phyloP scores from a whole-genome alignment of 345 rosid genomes.

The Sonneratia caseolaris region DNA sequence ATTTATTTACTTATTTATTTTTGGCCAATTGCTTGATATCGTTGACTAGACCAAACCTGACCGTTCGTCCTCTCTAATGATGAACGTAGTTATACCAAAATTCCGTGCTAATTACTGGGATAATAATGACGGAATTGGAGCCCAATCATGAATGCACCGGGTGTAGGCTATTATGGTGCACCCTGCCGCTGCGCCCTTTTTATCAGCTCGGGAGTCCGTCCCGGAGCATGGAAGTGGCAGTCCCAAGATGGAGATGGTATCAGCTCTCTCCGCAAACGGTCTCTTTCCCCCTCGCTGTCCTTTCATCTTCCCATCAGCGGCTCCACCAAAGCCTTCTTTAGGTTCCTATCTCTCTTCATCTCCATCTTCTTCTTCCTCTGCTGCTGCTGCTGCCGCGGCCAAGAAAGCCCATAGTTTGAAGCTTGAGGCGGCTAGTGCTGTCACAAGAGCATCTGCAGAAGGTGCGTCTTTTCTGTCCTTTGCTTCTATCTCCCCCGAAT shows the following conservation, averaged over 20 bases:
- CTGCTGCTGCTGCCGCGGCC: not conserved
- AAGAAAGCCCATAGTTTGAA: slow-evolving; percentile 9
- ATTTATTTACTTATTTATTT: too few relatives aligned
- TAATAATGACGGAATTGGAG: too few relatives aligned
- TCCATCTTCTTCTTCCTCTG: not conserved
- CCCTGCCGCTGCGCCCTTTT: not conserved
- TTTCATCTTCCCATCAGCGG: not conserved
- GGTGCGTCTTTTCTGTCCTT: slow-evolving; percentile 15
- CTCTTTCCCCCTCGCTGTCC: not conserved
- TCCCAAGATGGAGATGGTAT: slow-evolving; percentile 1
- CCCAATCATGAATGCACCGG: not conserved
- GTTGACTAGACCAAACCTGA: too few relatives aligned
- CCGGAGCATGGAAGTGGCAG: not conserved
- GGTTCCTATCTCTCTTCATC: not conserved
- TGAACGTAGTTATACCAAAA: too few relatives aligned
- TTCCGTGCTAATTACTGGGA: too few relatives aligned
- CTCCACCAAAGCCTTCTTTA: not conserved
- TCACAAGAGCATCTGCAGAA: slow-evolving; percentile 32
- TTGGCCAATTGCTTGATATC: too few relatives aligned
- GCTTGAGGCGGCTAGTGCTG: slow-evolving; percentile 11
- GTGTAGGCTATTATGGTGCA: not conserved
- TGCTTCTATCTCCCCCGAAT: not conserved
- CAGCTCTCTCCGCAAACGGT: slow-evolving; percentile 11
- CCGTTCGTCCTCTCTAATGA: too few relatives aligned
- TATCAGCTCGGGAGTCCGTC: not conserved